Evolutionary conservation across 1,284 basidiomycete species (phyloP).

Genomic region (Stygiomarasmius scandens): DNA sequence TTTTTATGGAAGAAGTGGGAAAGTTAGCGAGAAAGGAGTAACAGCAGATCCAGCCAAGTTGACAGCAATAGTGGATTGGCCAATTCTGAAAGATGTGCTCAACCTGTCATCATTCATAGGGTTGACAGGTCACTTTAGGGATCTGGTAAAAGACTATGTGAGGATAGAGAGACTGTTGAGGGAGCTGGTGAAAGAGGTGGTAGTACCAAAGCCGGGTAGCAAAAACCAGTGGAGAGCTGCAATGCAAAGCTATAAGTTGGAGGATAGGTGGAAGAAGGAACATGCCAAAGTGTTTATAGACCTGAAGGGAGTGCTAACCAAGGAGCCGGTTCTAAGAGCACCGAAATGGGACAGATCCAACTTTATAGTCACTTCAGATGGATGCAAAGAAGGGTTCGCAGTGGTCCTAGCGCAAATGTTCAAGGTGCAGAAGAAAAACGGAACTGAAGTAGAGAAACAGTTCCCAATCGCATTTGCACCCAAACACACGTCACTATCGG

Average conservation of each 20-base stretch:
- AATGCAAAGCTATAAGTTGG: conserved; percentile 15
- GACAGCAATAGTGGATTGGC: conserved; percentile 33
- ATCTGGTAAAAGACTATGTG: conserved; percentile 32
- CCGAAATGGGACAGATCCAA: conserved; percentile 17
- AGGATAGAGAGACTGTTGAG: conserved; percentile 29
- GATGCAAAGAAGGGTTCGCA: no score
- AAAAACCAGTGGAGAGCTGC: conserved; percentile 25
- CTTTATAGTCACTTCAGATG: no score
- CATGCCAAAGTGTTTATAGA: conserved; percentile 18
- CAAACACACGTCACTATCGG: conserved; percentile 9
- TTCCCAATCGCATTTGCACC: conserved; percentile 9
- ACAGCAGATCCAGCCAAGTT: conserved; percentile 35
- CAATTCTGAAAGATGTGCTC: conserved; percentile 26
- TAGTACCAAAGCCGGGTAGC: conserved; percentile 22
- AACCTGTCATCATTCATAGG: conserved; percentile 24
- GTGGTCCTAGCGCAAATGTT: conserved; percentile 17
- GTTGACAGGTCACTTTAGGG: conserved; percentile 23
- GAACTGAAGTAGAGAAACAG: not conserved
- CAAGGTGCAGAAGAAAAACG: not conserved
- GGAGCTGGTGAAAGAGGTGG: conserved; percentile 30
- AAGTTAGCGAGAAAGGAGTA: conserved; percentile 31
- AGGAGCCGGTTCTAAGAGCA: conserved; percentile 17
- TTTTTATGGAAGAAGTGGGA: conserved; percentile 32
- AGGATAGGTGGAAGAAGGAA: conserved; percentile 8
- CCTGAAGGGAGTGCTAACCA: conserved; percentile 18